Conservation (phyloP, 1,139 yeast genomes). For the Taiozyma sp. region DNA sequence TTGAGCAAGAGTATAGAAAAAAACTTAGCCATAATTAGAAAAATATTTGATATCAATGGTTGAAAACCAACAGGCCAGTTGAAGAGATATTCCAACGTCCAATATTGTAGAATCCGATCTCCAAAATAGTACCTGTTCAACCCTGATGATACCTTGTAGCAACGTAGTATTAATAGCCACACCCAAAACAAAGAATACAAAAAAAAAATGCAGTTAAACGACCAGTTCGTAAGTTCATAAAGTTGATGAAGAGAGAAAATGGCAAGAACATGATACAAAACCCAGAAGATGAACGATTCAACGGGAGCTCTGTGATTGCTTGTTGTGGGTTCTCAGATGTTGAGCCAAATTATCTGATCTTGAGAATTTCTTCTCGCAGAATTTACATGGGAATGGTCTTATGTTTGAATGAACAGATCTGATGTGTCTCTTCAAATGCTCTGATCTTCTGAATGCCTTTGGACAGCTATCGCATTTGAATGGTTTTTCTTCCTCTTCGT, state of each 20-base stretch:
- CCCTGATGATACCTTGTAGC: neutral
- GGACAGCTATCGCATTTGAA: constrained; percentile 34
- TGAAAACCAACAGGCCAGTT: neutral
- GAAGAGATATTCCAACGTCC: neutral
- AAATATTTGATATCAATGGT: neutral
- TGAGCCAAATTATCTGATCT: constrained; percentile 76
- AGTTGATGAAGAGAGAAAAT: neutral
- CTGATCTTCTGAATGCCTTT: constrained; percentile 62
- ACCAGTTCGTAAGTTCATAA: neutral
- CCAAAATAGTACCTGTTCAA: neutral
- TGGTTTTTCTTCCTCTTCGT: constrained; percentile 30
- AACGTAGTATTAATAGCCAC: neutral
- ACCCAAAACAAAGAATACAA: neutral
- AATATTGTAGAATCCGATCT: neutral
- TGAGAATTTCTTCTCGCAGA: constrained; percentile 71
- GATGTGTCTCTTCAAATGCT: constrained; percentile 74
- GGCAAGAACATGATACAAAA: neutral
- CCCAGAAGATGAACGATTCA: neutral
- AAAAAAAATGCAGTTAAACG: neutral
- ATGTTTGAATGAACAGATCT: constrained; percentile 62
- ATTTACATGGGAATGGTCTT: constrained; percentile 68
- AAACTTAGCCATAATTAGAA: neutral
- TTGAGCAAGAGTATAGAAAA: neutral
- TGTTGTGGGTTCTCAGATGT: constrained; percentile 66
- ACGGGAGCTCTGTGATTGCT: constrained; percentile 5